These are phyloP conservation scores for Haplosporangium sp. DNA, from an alignment of 371 early-diverging fungal genomes.

Conservation along the genomic window DNA sequence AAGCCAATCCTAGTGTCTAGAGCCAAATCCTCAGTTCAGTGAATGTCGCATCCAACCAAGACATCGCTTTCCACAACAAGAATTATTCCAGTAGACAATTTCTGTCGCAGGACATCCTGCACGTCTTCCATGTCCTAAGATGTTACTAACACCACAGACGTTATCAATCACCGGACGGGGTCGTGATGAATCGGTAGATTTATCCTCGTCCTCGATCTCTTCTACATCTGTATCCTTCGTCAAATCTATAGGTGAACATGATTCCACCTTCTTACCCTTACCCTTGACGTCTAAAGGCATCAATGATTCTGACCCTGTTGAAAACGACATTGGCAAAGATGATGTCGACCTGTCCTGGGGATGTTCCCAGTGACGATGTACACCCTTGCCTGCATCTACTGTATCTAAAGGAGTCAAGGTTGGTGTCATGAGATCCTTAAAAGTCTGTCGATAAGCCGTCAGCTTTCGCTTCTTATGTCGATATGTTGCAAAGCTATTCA, in stretches of 20 bases:
- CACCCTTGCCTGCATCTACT: background rate
- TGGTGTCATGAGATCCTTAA: no score
- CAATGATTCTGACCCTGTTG: background rate
- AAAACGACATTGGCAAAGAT: no score
- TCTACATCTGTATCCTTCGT: background rate
- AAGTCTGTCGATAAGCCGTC: no score
- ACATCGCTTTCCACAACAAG: constrained; percentile 35
- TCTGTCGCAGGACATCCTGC: constrained; percentile 7
- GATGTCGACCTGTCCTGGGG: no score
- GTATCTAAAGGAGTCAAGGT: background rate
- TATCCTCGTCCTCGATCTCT: constrained; percentile 1
- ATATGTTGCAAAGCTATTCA: no score
- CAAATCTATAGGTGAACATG: background rate
- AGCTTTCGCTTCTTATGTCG: no score
- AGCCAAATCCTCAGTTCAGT: background rate
- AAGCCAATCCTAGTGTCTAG: no score
- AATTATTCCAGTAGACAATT: constrained; percentile 34
- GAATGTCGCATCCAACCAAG: constrained; percentile 28
- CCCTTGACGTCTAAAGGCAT: background rate
- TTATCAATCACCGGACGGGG: background rate
- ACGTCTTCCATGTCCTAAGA: background rate
- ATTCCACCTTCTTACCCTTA: constrained; percentile 3
- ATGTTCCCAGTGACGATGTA: background rate
- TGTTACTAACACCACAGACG: background rate
- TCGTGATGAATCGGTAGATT: background rate